phyloP scores from a whole-genome alignment of 1,284 basidiomycete genomes.

The Phellopilus nigrolimitatus region DNA sequence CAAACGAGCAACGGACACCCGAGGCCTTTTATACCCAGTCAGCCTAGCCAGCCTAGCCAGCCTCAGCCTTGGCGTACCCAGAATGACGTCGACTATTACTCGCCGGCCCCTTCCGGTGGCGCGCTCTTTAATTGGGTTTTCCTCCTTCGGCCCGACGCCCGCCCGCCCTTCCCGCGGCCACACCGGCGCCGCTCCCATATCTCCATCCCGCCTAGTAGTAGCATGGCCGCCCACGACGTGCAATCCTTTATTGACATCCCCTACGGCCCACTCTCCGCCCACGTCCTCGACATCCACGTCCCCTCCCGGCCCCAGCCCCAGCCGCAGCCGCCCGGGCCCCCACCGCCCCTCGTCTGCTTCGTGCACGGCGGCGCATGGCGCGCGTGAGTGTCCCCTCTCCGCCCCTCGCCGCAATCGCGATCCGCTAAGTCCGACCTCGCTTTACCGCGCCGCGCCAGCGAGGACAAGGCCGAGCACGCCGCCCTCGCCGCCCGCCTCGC shows the following conservation, averaged over 20 bases:
- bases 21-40: slow-evolving; percentile 11
- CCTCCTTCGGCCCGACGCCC: no score
- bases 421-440: background rate
- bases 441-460: slow-evolving; percentile 36
- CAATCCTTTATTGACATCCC: slow-evolving; percentile 2
- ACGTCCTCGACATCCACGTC: slow-evolving; percentile 30
- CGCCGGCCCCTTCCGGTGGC: no score
- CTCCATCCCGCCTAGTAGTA: background rate
- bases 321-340: background rate
- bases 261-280: slow-evolving; percentile 17
- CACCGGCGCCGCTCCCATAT: background rate
- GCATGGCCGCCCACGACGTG: background rate
- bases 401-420: background rate
- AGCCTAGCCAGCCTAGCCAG: no score
- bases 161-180: background rate
- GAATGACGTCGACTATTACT: no score
- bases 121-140: no score
- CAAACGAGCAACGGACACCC: slow-evolving; percentile 17
- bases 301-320: slow-evolving; percentile 14
- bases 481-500: slow-evolving; percentile 50
- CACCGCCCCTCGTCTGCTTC: slow-evolving; percentile 41
- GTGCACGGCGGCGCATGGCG: slow-evolving; percentile 80
- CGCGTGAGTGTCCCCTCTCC: slow-evolving; percentile 43
- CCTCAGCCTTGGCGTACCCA: no score
- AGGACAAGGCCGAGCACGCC: slow-evolving; percentile 62